Conservation (phyloP, 495 filamentous ascomycete genomes). For the Saxophila tyrrhenica region DNA sequence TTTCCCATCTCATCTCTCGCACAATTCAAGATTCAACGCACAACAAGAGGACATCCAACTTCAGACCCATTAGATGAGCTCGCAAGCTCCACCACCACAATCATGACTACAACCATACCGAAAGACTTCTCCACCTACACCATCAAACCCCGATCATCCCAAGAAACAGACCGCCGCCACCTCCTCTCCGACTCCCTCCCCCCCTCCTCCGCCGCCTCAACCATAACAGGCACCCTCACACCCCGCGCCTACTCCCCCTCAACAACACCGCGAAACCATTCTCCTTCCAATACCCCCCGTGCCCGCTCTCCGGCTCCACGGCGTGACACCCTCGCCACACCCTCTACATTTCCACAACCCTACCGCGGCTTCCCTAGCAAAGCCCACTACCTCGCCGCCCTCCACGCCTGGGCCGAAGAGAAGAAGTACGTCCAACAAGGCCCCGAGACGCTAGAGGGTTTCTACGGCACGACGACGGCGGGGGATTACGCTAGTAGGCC, state of each 20-base stretch:
- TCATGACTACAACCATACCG: background rate
- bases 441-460: conserved; percentile 6
- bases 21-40: background rate
- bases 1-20: background rate
- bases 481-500: conserved; percentile 8
- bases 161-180: conserved; percentile 10
- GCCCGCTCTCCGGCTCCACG: conserved; percentile 8
- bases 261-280: background rate
- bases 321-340: conserved; percentile 1
- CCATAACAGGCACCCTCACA: background rate
- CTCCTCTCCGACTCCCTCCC: conserved; percentile 6
- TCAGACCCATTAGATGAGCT: no score
- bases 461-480: conserved; percentile 12
- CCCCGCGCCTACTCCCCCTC: background rate
- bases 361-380: conserved; percentile 14
- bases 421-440: conserved; percentile 7
- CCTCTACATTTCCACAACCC: conserved; percentile 2
- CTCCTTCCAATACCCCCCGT: conserved; percentile 3
- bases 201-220: conserved; percentile 5
- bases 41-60: background rate
- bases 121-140: background rate
- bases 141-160: conserved; percentile 2
- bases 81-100: background rate
- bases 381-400: conserved; percentile 15
- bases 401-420: conserved; percentile 14